Evolutionary conservation across 441 rosid species (phyloP).

Genomic region (Mallotus japonicus): DNA sequence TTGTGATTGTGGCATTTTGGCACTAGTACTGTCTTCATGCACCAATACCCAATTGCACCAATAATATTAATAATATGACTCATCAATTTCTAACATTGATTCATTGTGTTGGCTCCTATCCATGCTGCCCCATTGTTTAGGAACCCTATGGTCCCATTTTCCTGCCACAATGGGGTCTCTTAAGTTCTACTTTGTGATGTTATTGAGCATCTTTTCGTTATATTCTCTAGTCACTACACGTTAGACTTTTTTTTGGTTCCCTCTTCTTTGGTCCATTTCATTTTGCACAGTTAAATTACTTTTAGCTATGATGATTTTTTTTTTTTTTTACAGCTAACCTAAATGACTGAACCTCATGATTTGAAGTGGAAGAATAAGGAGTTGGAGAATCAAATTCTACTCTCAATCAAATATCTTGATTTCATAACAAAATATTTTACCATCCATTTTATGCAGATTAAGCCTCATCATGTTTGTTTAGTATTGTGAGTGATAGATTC

Average conservation of each 20-base stretch:
- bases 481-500: no score
- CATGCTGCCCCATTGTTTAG: constrained; percentile 15
- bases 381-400: no score
- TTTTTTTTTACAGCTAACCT: not conserved
- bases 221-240: not conserved
- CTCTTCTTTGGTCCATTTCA: not conserved
- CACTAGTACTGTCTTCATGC: not conserved
- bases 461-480: no score
- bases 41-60: not conserved
- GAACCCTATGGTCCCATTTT: constrained; percentile 10
- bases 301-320: not conserved
- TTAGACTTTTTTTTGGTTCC: not conserved
- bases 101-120: constrained; percentile 10
- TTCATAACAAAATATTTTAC: no score
- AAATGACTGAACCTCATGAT: no score
- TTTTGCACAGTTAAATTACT: no score
- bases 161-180: constrained; percentile 19
- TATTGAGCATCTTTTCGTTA: not conserved
- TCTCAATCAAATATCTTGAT: no score
- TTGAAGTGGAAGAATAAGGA: no score
- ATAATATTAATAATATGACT: constrained; percentile 4
- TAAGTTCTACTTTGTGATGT: not conserved
- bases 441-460: no score
- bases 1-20: constrained; percentile 13
- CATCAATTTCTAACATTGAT: not conserved